Evolutionary conservation across 2,329 filamentous ascomycete species (phyloP).

Genomic region (Alternaria burnsii): DNA sequence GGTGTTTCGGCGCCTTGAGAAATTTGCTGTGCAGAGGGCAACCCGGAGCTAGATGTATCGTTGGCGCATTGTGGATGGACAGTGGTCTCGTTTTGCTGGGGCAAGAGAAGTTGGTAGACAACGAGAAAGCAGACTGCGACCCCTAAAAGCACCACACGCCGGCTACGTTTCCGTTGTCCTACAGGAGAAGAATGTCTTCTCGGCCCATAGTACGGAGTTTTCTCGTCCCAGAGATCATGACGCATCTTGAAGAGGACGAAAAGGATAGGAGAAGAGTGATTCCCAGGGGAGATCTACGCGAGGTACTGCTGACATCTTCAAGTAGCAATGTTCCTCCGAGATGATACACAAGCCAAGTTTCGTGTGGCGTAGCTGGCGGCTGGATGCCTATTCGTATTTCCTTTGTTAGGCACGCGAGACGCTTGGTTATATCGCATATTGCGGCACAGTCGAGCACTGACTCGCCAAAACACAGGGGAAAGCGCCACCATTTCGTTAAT

Average conservation of each 20-base stretch:
- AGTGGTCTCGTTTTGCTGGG: background rate
- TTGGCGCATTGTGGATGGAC: background rate
- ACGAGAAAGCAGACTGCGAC: background rate
- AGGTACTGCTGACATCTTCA: background rate
- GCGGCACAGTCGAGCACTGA: conserved; percentile 1
- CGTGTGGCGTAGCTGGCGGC: conserved; percentile 2
- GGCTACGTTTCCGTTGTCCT: background rate
- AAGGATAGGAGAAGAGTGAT: background rate
- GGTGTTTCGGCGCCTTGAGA: background rate
- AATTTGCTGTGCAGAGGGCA: background rate
- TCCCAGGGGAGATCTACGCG: background rate
- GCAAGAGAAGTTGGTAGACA: background rate
- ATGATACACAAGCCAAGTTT: background rate
- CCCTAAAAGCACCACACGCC: background rate
- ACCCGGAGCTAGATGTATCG: background rate
- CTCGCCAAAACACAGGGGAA: conserved; percentile 5
- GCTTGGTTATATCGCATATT: background rate
- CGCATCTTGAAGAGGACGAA: background rate
- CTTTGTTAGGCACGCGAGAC: background rate
- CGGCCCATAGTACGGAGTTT: background rate
- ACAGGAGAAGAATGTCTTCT: background rate
- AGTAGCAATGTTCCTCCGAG: background rate
- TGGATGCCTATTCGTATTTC: background rate
- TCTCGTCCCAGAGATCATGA: background rate
- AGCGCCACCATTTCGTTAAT: background rate